Evolutionary conservation across 2,329 filamentous ascomycete species (phyloP), one percentile per base, ranked within the genome.

Genomic region (Didymella lethalis): DNA sequence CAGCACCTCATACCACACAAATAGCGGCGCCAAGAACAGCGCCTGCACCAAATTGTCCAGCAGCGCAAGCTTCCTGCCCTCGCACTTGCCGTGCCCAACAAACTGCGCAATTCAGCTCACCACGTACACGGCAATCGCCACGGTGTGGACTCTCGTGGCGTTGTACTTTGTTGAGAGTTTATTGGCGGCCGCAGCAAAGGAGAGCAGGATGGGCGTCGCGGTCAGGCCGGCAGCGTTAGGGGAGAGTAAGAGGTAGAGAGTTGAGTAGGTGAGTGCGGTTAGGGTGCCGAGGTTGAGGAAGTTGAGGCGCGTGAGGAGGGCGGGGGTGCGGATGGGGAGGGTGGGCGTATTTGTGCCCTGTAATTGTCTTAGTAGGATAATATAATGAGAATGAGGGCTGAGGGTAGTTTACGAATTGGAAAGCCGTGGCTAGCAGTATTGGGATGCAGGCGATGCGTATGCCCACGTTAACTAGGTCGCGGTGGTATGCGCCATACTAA

Each of bases 1-100:
- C 44, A 98, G 82, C 11, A 94, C 78, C 81, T 98, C 93, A 68
- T 98, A 90, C 91, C 95, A 98, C 56, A 98, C 94, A 71, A 98
- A 99, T 72, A 99, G 87, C 28, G 95, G 95, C 1, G 94, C 95
- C 34, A 98, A 82, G 72, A 98, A 93, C 64, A 98, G 77, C 38
- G 95, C 93, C 79, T 98, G 95, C 50, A 95, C 84, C 44, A 98
- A 78, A 72, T 97, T 98, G 78, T 97, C 93, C 55, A 98, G 80
- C 67, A 97, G 79, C 12, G 93, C 94, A 4, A 95, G 94, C 7
- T 93, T 92, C 53, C 94, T 86, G 7, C 90, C 88, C 79, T 98
- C 95, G 67, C 91, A 98, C 51, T 85, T 87, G 29, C 93, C 93
- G 72, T 99, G 95, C 18, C 95, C 95, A 41, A 97, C 71, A 73